Evolutionary conservation across 208 protist genomes (phyloP), one percentile per base, ranked within the genome.

Genomic region (Trypanosoma caninum): DNA sequence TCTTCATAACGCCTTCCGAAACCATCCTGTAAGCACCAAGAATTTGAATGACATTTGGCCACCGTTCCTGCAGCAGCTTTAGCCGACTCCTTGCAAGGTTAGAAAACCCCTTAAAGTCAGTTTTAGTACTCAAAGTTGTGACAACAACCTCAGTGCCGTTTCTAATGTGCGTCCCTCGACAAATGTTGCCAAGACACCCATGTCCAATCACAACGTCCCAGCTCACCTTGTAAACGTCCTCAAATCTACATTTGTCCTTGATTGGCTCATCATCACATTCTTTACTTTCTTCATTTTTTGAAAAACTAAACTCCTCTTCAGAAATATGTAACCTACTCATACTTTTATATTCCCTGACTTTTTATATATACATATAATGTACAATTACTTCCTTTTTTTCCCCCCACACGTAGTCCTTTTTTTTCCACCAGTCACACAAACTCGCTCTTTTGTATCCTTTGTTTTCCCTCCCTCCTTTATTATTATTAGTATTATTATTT

Each of bases 321-420:
- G n/a, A n/a, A n/a, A n/a, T n/a, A n/a, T n/a, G n/a, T n/a, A n/a
- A n/a, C n/a, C n/a, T n/a, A n/a, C n/a, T n/a, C n/a, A n/a, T n/a
- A n/a, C n/a, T n/a, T n/a, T n/a, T n/a, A n/a, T n/a, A n/a, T n/a
- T n/a, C n/a, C n/a, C n/a, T n/a, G n/a, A n/a, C 8, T 22, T 22
- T 48, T 22, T 48, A 48, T 48, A 48, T 48, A 48, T 48, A 48
- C 18, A 48, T 34, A 34, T 22, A 40, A 10, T 40, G 25, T 61
- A 13, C 35, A 35, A 27, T 37, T 61, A 40, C 16, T 30, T 51
- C 13, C 20, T 51, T 47, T 9, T 47, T 51, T 35, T 40, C n/a
- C 14, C 51, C n/a, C n/a, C n/a, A n/a, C n/a, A n/a, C n/a, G n/a
- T n/a, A n/a, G n/a, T n/a, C n/a, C n/a, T n/a, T n/a, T n/a, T n/a